Base-by-base conservation (phyloP, 2,329 filamentous ascomycete genomes). In the Sporothrix humicola region DNA sequence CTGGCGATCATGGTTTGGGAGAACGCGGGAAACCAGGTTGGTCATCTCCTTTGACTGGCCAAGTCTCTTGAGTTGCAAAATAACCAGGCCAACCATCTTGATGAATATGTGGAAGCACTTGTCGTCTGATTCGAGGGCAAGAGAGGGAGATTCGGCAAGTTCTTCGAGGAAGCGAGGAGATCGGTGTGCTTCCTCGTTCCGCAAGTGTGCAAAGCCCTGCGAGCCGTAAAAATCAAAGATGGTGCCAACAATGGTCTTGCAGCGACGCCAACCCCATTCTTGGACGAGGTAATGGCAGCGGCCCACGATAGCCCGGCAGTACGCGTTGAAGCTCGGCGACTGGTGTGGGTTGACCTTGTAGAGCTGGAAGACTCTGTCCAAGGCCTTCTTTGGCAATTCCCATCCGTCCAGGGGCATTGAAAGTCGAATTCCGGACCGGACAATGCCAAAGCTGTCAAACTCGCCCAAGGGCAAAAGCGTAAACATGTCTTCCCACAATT, bases 151-250 rank as follows among this genome's bases (percentile, higher is more conserved):
- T 9, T 76, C 77, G 37, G 80, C 82, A 1, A 92, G 84, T 20
- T 88, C 82, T 66, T 90, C 88, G 0, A 92, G 81, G 71, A 92
- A 92, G 2, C 80, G 82, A 0, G 90, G 89, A 3, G 90, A 92
- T 72, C 83, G 83, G 76, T 87, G 87, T 1, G 86, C 87, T 77
- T 90, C 88, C 78, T 92, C 90, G 74, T 92, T 91, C 52, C 88
- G 86, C 58, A 92, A 79, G 79, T 92, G 88, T 2, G 86, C 85
- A 12, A 92, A 84, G 63, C 87, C 85, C 75, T 89, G 88, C 1
- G 86, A 86, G 10, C 89, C 89, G 76, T 92, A 92, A 78, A 91
- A 92, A 79, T 92, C 90, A 75, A 92, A 92, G 2, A 92, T 86
- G 1, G 86, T 83, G 1, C 89, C 88, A 46, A 91, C 82, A 15